phyloP scores from a whole-genome alignment of 2,329 filamentous ascomycete genomes.

The Coniosporium tulheliwenetii region DNA sequence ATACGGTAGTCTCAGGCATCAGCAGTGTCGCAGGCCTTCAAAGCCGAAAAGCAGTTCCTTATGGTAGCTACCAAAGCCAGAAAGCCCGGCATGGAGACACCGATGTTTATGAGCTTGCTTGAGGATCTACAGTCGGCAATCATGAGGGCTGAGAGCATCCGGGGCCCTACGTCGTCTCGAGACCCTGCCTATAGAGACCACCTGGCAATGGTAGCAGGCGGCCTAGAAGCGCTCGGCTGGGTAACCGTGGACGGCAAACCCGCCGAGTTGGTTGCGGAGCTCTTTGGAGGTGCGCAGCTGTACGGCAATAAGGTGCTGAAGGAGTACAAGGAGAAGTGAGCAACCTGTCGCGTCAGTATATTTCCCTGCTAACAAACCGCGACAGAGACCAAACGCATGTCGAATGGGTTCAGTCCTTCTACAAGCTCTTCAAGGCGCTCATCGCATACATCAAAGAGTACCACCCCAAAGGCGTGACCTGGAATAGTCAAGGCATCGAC shows the following conservation, averaged over 20 bases:
- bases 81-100: conserved; percentile 66
- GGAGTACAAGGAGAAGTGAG: conserved; percentile 67
- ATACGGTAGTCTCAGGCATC: conserved; percentile 24
- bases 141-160: conserved; percentile 61
- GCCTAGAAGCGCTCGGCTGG: conserved; percentile 82
- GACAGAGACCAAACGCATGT: conserved; percentile 61
- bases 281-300: conserved; percentile 72
- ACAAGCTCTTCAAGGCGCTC: conserved; percentile 74
- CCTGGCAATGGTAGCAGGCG: conserved; percentile 75
- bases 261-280: conserved; percentile 71
- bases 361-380: not conserved
- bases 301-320: conserved; percentile 90
- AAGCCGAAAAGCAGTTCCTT: conserved; percentile 75
- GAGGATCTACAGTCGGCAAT: conserved; percentile 78
- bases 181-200: conserved; percentile 63
- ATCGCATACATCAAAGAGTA: conserved; percentile 72
- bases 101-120: conserved; percentile 59
- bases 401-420: conserved; percentile 87
- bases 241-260: conserved; percentile 73
- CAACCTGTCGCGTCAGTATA: not conserved
- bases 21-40: conserved; percentile 51
- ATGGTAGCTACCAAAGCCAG: conserved; percentile 80
- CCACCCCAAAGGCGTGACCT: conserved; percentile 63
- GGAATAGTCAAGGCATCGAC: conserved; percentile 69
- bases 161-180: conserved; percentile 54